phyloP scores from a whole-genome alignment of 2,329 filamentous ascomycete genomes.

The Penicillium sp. region DNA sequence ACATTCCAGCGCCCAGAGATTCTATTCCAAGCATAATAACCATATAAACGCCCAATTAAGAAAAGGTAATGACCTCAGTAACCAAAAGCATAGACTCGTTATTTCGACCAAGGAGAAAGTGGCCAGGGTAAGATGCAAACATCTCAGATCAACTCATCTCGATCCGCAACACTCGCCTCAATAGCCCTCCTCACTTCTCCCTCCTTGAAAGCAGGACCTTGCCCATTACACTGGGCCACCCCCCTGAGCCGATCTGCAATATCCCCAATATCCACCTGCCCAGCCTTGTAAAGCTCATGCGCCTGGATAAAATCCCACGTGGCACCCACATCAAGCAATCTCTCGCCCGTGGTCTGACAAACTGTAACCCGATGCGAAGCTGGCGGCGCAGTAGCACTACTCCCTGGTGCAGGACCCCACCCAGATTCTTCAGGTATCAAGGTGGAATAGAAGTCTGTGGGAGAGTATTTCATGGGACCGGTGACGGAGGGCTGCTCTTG shows the following conservation, averaged over 20 bases:
- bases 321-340: conserved; percentile 70
- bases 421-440: conserved; percentile 51
- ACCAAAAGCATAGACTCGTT: conserved; percentile 4
- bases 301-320: conserved; percentile 88
- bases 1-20: conserved; percentile 10
- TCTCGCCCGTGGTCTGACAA: conserved; percentile 63
- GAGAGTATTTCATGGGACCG: conserved; percentile 69
- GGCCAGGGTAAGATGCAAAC: not conserved
- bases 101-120: not conserved
- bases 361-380: conserved; percentile 66
- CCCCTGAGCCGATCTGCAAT: conserved; percentile 77
- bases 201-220: conserved; percentile 85
- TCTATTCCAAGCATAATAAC: conserved; percentile 5
- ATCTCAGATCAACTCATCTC: conserved; percentile 70
- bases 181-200: conserved; percentile 71
- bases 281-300: conserved; percentile 73
- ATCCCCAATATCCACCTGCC: conserved; percentile 75
- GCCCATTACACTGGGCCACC: conserved; percentile 77
- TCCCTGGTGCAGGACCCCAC: not conserved
- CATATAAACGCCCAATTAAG: not conserved
- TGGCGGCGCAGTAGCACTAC: not conserved
- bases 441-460: conserved; percentile 69
- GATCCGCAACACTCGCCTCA: conserved; percentile 72
- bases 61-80: not conserved
- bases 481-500: conserved; percentile 52